Evolutionary conservation across 805 yeast species (phyloP).

Genomic region (Yarrowia alimentaria): DNA sequence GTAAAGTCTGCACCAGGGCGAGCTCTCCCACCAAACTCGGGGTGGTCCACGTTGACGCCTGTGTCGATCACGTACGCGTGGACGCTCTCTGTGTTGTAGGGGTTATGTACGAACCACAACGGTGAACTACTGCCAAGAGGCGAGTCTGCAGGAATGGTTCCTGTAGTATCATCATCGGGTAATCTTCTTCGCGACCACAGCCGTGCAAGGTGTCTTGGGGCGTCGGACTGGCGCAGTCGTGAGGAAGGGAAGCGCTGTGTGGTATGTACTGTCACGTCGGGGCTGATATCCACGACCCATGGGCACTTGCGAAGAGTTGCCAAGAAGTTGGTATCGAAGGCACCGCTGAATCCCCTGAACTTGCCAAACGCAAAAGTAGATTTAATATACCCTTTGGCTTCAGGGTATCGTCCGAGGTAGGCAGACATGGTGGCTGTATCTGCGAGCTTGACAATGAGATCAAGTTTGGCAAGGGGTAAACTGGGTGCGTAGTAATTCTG

Average conservation of each 20-base stretch:
- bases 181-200: conserved; percentile 21
- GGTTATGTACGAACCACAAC: conserved; percentile 21
- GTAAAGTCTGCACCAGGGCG: conserved; percentile 49
- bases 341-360: conserved; percentile 16
- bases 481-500: conserved; percentile 5
- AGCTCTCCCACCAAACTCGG: conserved; percentile 48
- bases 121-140: conserved; percentile 21
- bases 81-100: conserved; percentile 40
- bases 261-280: conserved; percentile 11
- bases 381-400: conserved; percentile 15
- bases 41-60: conserved; percentile 52
- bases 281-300: conserved; percentile 18
- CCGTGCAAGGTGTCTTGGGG: conserved; percentile 23
- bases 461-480: neutral
- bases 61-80: conserved; percentile 81
- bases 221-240: conserved; percentile 1
- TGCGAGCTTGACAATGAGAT: conserved; percentile 19
- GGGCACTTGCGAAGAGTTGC: conserved; percentile 15
- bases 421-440: conserved; percentile 19
- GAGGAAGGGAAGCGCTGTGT: conserved; percentile 7
- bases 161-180: neutral
- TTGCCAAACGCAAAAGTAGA: conserved; percentile 23
- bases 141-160: conserved; percentile 17
- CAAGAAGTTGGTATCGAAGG: conserved; percentile 7
- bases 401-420: conserved; percentile 10